Conservation (phyloP, 805 yeast species). For the Metschnikowia gelsemii region DNA sequence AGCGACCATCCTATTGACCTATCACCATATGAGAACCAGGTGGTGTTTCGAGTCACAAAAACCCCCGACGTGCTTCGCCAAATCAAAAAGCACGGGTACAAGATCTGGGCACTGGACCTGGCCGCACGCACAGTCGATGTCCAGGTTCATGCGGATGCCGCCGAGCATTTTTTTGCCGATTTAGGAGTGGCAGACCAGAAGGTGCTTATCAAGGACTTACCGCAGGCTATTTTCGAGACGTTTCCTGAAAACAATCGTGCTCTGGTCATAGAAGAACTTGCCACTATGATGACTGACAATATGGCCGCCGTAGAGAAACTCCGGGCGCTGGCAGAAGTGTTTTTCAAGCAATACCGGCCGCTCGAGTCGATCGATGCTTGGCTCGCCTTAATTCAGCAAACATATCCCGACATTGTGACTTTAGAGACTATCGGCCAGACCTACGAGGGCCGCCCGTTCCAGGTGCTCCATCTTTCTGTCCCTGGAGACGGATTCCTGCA, state of each 20-base stretch:
- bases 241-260: slow-evolving; percentile 40
- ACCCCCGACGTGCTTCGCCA: slow-evolving; percentile 18
- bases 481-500: slow-evolving; percentile 41
- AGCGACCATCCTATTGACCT: slow-evolving; percentile 42
- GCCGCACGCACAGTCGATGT: slow-evolving; percentile 49
- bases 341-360: slow-evolving; percentile 70
- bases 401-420: slow-evolving; percentile 63
- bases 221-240: slow-evolving; percentile 56
- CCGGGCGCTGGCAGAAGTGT: slow-evolving; percentile 44
- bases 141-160: slow-evolving; percentile 22
- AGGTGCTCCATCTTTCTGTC: slow-evolving; percentile 59
- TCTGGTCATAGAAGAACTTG: slow-evolving; percentile 5
- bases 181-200: slow-evolving; percentile 27
- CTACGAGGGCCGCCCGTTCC: slow-evolving; percentile 68
- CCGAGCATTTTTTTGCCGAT: slow-evolving; percentile 16
- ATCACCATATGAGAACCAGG: slow-evolving; percentile 39
- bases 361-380: slow-evolving; percentile 68
- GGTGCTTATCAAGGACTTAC: slow-evolving; percentile 55
- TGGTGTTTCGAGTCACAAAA: slow-evolving; percentile 46
- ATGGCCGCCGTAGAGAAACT: slow-evolving; percentile 11
- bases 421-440: slow-evolving; percentile 74
- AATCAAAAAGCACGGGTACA: slow-evolving; percentile 19
- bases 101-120: slow-evolving; percentile 50
- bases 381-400: slow-evolving; percentile 58
- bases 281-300: slow-evolving; percentile 3